These are phyloP conservation scores for Gossypium laxum DNA, from an alignment of 441 rosid species.

Conservation along the genomic window DNA sequence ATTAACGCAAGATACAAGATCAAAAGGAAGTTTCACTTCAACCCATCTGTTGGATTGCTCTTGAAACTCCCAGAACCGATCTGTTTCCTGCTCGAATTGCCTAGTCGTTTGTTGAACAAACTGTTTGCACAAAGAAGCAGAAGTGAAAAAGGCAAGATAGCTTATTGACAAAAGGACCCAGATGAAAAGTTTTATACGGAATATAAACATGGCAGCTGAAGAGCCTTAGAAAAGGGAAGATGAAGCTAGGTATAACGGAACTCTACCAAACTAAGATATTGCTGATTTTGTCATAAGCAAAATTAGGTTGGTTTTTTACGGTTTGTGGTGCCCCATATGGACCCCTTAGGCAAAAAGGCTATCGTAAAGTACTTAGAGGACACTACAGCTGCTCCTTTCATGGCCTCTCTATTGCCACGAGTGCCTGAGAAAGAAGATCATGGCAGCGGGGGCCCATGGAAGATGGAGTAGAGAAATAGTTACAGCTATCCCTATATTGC, in stretches of 20 bases:
- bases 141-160: constrained; percentile 19
- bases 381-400: constrained; percentile 13
- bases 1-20: constrained; percentile 47
- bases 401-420: constrained; percentile 17
- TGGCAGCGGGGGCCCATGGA: constrained; percentile 16
- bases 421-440: background rate
- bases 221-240: constrained; percentile 8
- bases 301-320: constrained; percentile 13
- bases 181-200: constrained; percentile 22
- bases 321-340: constrained; percentile 24
- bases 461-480: constrained; percentile 11
- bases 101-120: constrained; percentile 23
- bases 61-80: constrained; percentile 57
- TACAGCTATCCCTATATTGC: constrained; percentile 8
- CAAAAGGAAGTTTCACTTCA: constrained; percentile 51
- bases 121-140: constrained; percentile 36
- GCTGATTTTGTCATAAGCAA: constrained; percentile 22
- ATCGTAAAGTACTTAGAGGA: background rate
- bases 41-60: constrained; percentile 50
- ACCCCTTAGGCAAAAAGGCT: constrained; percentile 19
- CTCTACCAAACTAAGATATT: constrained; percentile 22
- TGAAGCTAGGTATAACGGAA: constrained; percentile 17
- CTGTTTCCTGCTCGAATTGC: constrained; percentile 47
- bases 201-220: constrained; percentile 27
- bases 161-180: constrained; percentile 23